A percentile compares a stretch with the other conserved stretches of the same genome.
These are phyloP conservation scores for Talaromyces sp. DNA, from an alignment of 2,329 filamentous ascomycete species.

Conservation along the genomic window DNA sequence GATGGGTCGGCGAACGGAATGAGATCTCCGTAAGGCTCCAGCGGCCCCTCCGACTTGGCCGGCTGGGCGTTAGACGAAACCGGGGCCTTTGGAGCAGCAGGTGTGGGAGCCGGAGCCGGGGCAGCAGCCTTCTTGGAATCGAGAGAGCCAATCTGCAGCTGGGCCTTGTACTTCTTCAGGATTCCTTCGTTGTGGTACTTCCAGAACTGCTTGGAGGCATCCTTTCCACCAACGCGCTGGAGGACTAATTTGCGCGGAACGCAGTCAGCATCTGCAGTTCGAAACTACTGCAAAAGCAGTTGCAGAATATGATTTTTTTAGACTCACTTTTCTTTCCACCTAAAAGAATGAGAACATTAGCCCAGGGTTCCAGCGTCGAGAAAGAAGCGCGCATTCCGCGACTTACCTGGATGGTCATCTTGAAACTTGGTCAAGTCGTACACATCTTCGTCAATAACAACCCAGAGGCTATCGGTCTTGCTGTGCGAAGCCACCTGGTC, in stretches of 20 bases:
- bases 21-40: constrained; percentile 79
- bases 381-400: not conserved
- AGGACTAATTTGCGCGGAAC: constrained; percentile 45
- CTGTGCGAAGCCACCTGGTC: constrained; percentile 88
- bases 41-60: constrained; percentile 60
- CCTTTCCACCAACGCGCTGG: constrained; percentile 60
- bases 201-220: constrained; percentile 65
- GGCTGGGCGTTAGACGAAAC: constrained; percentile 43
- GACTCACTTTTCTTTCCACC: constrained; percentile 67
- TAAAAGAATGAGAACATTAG: constrained; percentile 13
- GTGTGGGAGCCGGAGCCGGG: constrained; percentile 47
- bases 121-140: constrained; percentile 71
- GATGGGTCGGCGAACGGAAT: constrained; percentile 88
- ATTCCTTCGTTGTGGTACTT: constrained; percentile 59
- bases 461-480: constrained; percentile 79
- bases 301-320: not conserved
- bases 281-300: not conserved
- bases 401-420: constrained; percentile 65
- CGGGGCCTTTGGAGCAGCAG: constrained; percentile 51
- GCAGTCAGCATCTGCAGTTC: not conserved
- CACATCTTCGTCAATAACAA: constrained; percentile 90
- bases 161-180: constrained; percentile 57
- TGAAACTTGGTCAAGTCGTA: constrained; percentile 90
- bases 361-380: not conserved
- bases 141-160: constrained; percentile 65